Evolutionary conservation across 177 flowering plant species (phyloP).

Genomic region (Telopea speciosissima): DNA sequence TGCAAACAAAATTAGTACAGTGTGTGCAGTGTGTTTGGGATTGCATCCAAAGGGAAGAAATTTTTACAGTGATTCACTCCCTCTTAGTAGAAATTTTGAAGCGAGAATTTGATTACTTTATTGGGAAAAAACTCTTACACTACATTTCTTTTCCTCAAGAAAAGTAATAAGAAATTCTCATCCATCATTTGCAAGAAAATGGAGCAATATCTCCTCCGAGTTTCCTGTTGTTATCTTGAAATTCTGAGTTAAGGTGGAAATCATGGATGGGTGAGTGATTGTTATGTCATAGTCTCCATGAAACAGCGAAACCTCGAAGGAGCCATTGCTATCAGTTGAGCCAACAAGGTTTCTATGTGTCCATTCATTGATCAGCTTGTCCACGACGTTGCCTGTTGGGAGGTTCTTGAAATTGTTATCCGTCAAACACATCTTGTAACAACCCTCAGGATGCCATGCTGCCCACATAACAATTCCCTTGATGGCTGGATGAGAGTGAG

Average conservation of each 20-base stretch:
- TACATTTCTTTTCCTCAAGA: too few relatives aligned
- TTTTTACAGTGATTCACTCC: too few relatives aligned
- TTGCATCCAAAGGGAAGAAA: too few relatives aligned
- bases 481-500: background rate
- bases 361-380: conserved; percentile 1
- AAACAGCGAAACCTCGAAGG: background rate
- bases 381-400: background rate
- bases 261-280: background rate
- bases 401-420: background rate
- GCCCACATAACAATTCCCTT: background rate
- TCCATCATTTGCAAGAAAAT: conserved; percentile 1
- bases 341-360: background rate
- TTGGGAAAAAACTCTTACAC: too few relatives aligned
- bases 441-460: background rate
- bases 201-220: background rate
- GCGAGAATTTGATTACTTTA: too few relatives aligned
- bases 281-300: background rate
- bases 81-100: too few relatives aligned
- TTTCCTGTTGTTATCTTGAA: conserved; percentile 12
- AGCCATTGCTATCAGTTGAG: background rate
- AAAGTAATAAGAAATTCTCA: background rate
- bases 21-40: too few relatives aligned
- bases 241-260: conserved; percentile 9
- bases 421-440: background rate
- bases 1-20: too few relatives aligned